These are phyloP conservation scores for Pisolithus tinctorius DNA, from an alignment of 768 basidiomycete species.

Conservation along the genomic window DNA sequence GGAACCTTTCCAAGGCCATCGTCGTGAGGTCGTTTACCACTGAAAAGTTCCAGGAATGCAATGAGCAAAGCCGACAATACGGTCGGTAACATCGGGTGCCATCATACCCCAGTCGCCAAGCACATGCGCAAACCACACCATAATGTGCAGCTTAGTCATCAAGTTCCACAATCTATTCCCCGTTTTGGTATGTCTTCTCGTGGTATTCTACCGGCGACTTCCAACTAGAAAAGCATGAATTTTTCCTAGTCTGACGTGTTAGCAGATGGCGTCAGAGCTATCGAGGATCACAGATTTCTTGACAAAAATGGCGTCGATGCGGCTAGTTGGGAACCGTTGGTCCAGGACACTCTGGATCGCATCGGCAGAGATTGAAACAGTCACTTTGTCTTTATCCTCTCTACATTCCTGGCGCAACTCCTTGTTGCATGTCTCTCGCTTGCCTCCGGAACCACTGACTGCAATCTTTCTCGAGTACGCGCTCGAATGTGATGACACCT, in stretches of 20 bases:
- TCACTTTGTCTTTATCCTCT: conserved; percentile 7
- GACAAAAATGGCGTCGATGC: background rate
- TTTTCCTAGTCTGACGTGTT: too few relatives aligned
- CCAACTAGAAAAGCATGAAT: too few relatives aligned
- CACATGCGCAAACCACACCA: too few relatives aligned
- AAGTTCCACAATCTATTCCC: too few relatives aligned
- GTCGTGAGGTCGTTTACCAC: conserved; percentile 4
- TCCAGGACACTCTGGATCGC: background rate
- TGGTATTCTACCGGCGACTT: too few relatives aligned
- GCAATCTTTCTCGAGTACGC: conserved; percentile 15
- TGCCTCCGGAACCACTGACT: conserved; percentile 18
- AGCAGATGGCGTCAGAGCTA: background rate
- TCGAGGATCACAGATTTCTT: background rate
- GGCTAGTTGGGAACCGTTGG: background rate
- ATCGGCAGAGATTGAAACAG: conserved; percentile 15
- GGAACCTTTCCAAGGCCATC: background rate
- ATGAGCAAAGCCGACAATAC: conserved; percentile 44
- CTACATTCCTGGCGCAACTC: conserved; percentile 14
- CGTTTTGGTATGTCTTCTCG: too few relatives aligned
- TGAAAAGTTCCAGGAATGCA: conserved; percentile 30
- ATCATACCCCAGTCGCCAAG: conserved; percentile 4
- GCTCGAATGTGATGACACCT: background rate
- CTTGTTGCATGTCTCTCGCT: conserved; percentile 11
- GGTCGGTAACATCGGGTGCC: conserved; percentile 30
- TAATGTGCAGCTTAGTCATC: too few relatives aligned